Conservation (phyloP, 2,329 filamentous ascomycete species). For the Microdochium bolleyi region DNA sequence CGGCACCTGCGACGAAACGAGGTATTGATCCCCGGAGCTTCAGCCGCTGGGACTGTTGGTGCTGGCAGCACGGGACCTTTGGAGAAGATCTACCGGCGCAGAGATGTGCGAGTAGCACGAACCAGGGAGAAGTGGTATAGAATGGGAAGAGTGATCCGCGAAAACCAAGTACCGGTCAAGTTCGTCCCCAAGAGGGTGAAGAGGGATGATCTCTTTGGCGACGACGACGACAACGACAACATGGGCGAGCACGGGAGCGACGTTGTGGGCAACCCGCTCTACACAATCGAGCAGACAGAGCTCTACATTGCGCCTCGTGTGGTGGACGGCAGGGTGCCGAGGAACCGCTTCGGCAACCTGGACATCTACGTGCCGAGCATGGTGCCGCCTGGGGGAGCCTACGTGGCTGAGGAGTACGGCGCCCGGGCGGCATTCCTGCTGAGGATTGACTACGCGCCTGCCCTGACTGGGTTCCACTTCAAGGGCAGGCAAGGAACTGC, state of each 20-base stretch:
- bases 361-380: slow-evolving; percentile 90
- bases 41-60: slow-evolving; percentile 69
- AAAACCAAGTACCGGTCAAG: slow-evolving; percentile 76
- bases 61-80: slow-evolving; percentile 54
- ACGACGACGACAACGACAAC: slow-evolving; percentile 25
- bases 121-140: slow-evolving; percentile 89
- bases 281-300: slow-evolving; percentile 58
- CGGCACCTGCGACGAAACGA: slow-evolving; percentile 79
- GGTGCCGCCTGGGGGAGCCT: slow-evolving; percentile 74
- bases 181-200: slow-evolving; percentile 47
- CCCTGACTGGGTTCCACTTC: slow-evolving; percentile 86
- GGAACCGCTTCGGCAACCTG: slow-evolving; percentile 90
- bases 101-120: slow-evolving; percentile 69
- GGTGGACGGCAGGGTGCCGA: slow-evolving; percentile 66
- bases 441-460: slow-evolving; percentile 79
- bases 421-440: slow-evolving; percentile 66
- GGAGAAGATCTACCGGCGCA: slow-evolving; percentile 75
- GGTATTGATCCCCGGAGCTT: slow-evolving; percentile 63
- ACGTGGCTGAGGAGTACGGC: slow-evolving; percentile 56
- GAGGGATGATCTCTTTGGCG: slow-evolving; percentile 24
- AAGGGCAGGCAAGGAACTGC: slow-evolving; percentile 80
- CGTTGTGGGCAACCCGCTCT: slow-evolving; percentile 47
- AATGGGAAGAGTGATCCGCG: slow-evolving; percentile 69
- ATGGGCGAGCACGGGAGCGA: slow-evolving; percentile 26
- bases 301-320: slow-evolving; percentile 72